These are phyloP conservation scores for Acacia concinna DNA, from an alignment of 331 rosid species.

Conservation along the genomic window DNA sequence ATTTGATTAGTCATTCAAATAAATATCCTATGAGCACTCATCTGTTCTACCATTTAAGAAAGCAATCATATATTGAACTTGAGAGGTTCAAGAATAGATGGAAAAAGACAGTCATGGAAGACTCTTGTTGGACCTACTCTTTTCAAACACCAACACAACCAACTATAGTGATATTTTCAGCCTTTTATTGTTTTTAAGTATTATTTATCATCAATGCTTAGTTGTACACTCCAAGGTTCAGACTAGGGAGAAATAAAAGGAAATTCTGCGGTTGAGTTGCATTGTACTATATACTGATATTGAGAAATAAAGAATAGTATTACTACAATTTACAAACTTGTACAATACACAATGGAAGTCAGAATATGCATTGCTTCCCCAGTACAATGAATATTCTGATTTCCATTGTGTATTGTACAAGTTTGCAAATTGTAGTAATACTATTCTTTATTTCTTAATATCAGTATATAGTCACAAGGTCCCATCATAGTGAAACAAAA, in stretches of 20 bases:
- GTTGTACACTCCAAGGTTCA: neutral
- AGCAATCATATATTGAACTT: constrained; percentile 38
- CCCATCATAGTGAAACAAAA: neutral
- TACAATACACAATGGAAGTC: no score
- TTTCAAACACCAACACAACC: constrained; percentile 8
- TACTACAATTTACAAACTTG: neutral
- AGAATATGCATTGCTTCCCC: neutral
- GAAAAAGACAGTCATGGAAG: constrained; percentile 43
- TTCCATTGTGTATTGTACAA: neutral
- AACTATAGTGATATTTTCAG: neutral
- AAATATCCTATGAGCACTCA: neutral
- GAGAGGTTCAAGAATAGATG: constrained; percentile 50
- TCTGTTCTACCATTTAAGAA: constrained; percentile 21
- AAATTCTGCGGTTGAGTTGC: neutral
- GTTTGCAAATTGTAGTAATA: neutral
- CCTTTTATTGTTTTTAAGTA: neutral
- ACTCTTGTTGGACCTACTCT: constrained; percentile 42
- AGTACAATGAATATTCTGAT: neutral
- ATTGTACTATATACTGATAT: neutral
- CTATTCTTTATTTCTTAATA: neutral
- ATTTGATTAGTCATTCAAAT: neutral
- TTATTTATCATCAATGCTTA: neutral
- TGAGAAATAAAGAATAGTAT: neutral
- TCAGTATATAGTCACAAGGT: neutral
- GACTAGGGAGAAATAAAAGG: neutral